Base-by-base conservation (phyloP, 2,329 filamentous ascomycete species). In the Corynespora cassiicola region DNA sequence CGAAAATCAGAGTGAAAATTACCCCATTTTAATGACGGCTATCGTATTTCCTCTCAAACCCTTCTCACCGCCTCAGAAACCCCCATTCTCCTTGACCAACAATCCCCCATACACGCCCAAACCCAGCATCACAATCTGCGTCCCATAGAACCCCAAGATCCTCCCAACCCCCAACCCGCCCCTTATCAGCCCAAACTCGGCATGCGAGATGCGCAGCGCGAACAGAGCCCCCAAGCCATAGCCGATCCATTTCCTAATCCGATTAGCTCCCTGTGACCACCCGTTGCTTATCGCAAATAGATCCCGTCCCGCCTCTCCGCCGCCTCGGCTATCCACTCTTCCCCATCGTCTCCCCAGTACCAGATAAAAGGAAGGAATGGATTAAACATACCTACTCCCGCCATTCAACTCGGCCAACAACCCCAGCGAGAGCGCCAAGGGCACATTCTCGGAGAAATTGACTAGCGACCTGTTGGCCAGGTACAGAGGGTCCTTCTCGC, bases 331-430 rank as follows among this genome's bases (percentile, higher is more conserved):
- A n/a, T n/a, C n/a, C n/a, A n/a, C n/a, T n/a, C n/a, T n/a, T n/a
- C n/a, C n/a, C n/a, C n/a, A n/a, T n/a, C n/a, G n/a, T n/a, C n/a
- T n/a, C n/a, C n/a, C n/a, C n/a, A n/a, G n/a, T n/a, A n/a, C n/a
- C n/a, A 11, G 6, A 10, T 33, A 3, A 23, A 2, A 18, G 12
- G 17, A 33, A 21, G 22, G 25, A 18, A 19, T 17, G 7, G 14
- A 24, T 20, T 11, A 20, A 14, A 31, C 29, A 23, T 53, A 63
- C 52, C 66, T 46, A 28, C 71, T 61, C 6, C 62, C 73, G 11
- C 73, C 73, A 38, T 75, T 75, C n/a, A 74, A 42, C 50, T 76
- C 73, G 15, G 68, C 72, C 10, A 74, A 39, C n/a, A 65, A 48
- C 3, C 66, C 60, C 10, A 74, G 33, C 3, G 62, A 45, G 18